phyloP scores from a whole-genome alignment of 2,329 filamentous ascomycete genomes.

The Kalaharituber pfeilii region DNA sequence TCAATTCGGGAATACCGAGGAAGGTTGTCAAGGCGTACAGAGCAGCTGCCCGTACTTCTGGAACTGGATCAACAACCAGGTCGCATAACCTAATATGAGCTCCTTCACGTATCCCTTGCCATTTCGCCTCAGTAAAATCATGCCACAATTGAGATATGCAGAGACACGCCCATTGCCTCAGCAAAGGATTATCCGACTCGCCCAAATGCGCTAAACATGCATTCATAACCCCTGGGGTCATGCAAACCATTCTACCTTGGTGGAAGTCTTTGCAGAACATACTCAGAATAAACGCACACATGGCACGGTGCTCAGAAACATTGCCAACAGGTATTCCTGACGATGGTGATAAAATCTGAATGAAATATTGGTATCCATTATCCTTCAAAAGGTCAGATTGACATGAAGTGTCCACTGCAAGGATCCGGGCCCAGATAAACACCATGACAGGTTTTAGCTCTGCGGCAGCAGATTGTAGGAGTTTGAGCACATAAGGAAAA shows the following conservation, averaged over 20 bases:
- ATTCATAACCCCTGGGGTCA: conserved; percentile 76
- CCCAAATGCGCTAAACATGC: conserved; percentile 69
- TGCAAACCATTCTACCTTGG: conserved; percentile 78
- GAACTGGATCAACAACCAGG: conserved; percentile 67
- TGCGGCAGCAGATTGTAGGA: conserved; percentile 82
- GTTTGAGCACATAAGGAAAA: conserved; percentile 95
- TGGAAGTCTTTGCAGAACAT: conserved; percentile 94
- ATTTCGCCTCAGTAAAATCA: conserved; percentile 82
- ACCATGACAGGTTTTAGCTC: conserved; percentile 98
- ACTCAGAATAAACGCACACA: conserved; percentile 95
- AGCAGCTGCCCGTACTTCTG: conserved; percentile 86
- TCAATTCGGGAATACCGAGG: conserved; percentile 80
- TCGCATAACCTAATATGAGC: conserved; percentile 67
- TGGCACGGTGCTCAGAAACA: conserved; percentile 85
- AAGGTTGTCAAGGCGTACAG: conserved; percentile 87
- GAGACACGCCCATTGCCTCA: conserved; percentile 89
- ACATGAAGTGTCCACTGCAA: conserved; percentile 86
- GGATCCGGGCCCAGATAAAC: conserved; percentile 93
- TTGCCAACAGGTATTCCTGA: conserved; percentile 74
- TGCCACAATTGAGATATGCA: conserved; percentile 92
- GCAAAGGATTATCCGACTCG: conserved; percentile 70
- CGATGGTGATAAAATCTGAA: conserved; percentile 70
- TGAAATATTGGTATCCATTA: conserved; percentile 93
- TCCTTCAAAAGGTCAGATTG: conserved; percentile 91
- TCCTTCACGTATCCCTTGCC: conserved; percentile 78